Percentiles rank a stretch among this genome's conserved stretches.
Conservation (phyloP, 2,329 filamentous ascomycete species). For the Paecilomyces niveus region DNA sequence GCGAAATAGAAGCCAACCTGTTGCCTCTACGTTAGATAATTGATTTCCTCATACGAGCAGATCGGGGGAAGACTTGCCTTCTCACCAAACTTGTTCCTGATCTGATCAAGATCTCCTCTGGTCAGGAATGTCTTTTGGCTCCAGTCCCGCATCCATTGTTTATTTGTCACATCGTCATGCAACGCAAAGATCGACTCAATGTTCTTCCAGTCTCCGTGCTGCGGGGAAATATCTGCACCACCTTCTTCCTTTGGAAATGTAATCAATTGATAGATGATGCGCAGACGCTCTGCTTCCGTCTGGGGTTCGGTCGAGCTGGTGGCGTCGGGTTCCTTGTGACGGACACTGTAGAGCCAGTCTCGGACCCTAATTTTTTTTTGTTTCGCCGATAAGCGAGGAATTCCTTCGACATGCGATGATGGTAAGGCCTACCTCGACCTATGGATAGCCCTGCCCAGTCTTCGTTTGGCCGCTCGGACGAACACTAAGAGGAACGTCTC, state of each 20-base stretch:
- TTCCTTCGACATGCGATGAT: background rate
- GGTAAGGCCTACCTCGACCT: constrained; percentile 57
- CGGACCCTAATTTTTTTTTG: constrained; percentile 57
- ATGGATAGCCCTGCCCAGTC: constrained; percentile 76
- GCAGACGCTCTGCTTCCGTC: constrained; percentile 80
- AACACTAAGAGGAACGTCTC: constrained; percentile 75
- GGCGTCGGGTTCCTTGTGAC: constrained; percentile 67
- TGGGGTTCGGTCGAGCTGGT: constrained; percentile 69
- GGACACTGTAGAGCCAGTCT: constrained; percentile 92
- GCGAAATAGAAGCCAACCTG: constrained; percentile 92
- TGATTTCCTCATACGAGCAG: background rate
- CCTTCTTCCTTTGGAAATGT: constrained; percentile 66
- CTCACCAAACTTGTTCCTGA: constrained; percentile 72
- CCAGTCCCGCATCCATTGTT: constrained; percentile 68
- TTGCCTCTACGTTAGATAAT: no score
- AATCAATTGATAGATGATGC: constrained; percentile 80
- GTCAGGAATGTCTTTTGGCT: constrained; percentile 45
- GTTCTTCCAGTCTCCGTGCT: constrained; percentile 63
- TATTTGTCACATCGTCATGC: constrained; percentile 72
- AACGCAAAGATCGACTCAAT: constrained; percentile 72
- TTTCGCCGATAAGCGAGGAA: background rate
- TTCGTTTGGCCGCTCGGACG: constrained; percentile 68
- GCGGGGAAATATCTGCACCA: constrained; percentile 69
- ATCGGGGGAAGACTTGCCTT: constrained; percentile 15
- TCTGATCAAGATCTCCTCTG: constrained; percentile 64